Base-by-base conservation (phyloP, 169 alveolate species). In the Plasmodium gonderi region DNA sequence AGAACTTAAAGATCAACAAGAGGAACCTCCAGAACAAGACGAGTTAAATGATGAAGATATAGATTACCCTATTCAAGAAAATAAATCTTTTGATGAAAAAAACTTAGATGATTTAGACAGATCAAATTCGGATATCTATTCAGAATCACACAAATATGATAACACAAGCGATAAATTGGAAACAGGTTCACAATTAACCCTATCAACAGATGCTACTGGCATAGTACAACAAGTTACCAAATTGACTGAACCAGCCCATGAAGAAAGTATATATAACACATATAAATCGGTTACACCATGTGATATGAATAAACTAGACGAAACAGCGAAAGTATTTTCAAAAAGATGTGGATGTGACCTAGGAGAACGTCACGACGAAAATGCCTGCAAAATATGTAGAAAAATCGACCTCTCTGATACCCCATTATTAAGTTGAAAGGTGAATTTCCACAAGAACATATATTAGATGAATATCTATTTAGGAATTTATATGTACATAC, bases 281-380 rank as follows among this genome's bases (percentile, higher is more conserved):
- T 51, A 93, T 36, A 54, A 91, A 77, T 82, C 96, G 9, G 68
- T 92, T 12, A 92, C 96, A 14, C 97, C 97, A 7, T 95, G 97
- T 76, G 97, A 95, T 64, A 92, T 95, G 97, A 77, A 91, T 42
- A 94, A 92, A 3, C 85, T 95, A 44, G 97, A 95, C 44, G 95
- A 95, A 72, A 93, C 95, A 31, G 95, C 96, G 38, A 95, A 91
- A 89, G 93, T 92, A 40, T 83, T 95, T 51, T 92, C 96, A 54
- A 92, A 83, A 79, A 93, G 95, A 40, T 95, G 97, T 51, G 97
- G 97, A 26, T 95, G 97, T 80, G 97, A 95, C 76, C 93, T 95
- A 51, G 96, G 96, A n/a, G 95, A 90, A 7, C 95, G 90, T n/a
- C 96, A 93, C 92, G 95, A 95, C 65, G 97, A 95, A 69, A 95